Evolutionary conservation across 495 filamentous ascomycete genomes (phyloP), one percentile per base, ranked within the genome.

Genomic region (Glutinoglossum americanum): DNA sequence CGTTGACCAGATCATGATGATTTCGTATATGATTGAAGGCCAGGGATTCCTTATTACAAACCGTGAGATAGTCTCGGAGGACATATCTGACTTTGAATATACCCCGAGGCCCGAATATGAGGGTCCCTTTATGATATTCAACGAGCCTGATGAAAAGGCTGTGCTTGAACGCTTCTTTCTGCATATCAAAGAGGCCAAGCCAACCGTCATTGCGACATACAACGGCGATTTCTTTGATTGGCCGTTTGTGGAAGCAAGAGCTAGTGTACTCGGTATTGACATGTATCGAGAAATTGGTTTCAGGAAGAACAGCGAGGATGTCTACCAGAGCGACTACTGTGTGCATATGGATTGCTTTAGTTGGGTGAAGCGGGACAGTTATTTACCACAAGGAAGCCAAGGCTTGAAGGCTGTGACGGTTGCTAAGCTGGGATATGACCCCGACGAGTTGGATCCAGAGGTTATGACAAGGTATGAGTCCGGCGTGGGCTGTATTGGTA

Each of bases 141-240:
- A 99, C 64, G 92, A 99, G 65, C 86, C 90, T 2, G 82, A 97
- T 66, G 92, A 98, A 69, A 88, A 89, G 64, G 80, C 71, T 0
- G 69, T 95, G 0, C 68, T 99, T 17, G 89, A 97, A 62, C 77
- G 93, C 32, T 99, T 99, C 68, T 97, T 97, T 62, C 76, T 86
- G 19, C 89, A 95, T 63, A 84, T 99, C 66, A 97, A 97, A 66
- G 86, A 93, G 66, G 87, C 89, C 3, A 81, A 85, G 57, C 92
- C 92, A 1, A 96, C 89, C 0, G 89, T 99, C 17, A 96, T 99
- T 65, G 92, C 89, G 17, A 96, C 93, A 3, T 99, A 99, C 74
- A 99, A 99, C 84, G 92, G 92, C 68, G 92, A 99, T 75, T 99
- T 97, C 63, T 99, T 99, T 80, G 92, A 99, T 79, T 99, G 92